Percentiles rank a stretch among this genome's conserved stretches.
These are phyloP conservation scores for Hawksworthiomyces lignivorus DNA, from an alignment of 2,329 filamentous ascomycete genomes.

Conservation along the genomic window DNA sequence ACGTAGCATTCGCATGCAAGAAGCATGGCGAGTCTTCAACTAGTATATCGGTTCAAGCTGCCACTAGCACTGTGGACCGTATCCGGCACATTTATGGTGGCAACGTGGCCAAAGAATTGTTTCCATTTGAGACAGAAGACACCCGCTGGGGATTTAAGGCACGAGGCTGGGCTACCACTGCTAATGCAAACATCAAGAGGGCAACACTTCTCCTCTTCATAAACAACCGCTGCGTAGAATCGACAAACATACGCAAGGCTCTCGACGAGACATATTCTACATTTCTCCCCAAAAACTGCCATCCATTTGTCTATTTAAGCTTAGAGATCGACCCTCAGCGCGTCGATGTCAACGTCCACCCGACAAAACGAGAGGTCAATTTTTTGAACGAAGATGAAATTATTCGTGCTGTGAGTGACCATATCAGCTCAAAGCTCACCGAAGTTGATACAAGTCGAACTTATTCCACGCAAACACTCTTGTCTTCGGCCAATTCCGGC, in stretches of 20 bases:
- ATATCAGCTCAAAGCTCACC: constrained; percentile 69
- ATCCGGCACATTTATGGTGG: constrained; percentile 87
- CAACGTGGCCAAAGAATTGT: constrained; percentile 77
- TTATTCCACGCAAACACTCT: constrained; percentile 86
- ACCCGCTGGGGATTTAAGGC: constrained; percentile 77
- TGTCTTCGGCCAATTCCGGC: constrained; percentile 32
- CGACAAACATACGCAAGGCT: constrained; percentile 76
- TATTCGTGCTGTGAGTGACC: constrained; percentile 73
- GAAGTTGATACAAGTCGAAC: constrained; percentile 89
- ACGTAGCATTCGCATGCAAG: constrained; percentile 94
- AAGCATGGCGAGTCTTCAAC: constrained; percentile 85
- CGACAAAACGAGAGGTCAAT: constrained; percentile 93
- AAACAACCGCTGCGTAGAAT: constrained; percentile 92
- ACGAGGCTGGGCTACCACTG: constrained; percentile 76
- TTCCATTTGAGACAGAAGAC: constrained; percentile 66
- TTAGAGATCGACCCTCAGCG: constrained; percentile 86
- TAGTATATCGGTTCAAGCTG: constrained; percentile 70
- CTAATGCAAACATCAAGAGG: constrained; percentile 89
- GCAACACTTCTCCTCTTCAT: constrained; percentile 88
- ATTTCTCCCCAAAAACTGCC: constrained; percentile 87
- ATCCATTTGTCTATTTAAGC: constrained; percentile 88
- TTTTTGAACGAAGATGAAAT: constrained; percentile 98
- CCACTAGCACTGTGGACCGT: constrained; percentile 66
- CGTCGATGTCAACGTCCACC: constrained; percentile 96
- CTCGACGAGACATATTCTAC: constrained; percentile 82